Conservation (phyloP, 805 yeast species). For the Candida hungchunana region DNA sequence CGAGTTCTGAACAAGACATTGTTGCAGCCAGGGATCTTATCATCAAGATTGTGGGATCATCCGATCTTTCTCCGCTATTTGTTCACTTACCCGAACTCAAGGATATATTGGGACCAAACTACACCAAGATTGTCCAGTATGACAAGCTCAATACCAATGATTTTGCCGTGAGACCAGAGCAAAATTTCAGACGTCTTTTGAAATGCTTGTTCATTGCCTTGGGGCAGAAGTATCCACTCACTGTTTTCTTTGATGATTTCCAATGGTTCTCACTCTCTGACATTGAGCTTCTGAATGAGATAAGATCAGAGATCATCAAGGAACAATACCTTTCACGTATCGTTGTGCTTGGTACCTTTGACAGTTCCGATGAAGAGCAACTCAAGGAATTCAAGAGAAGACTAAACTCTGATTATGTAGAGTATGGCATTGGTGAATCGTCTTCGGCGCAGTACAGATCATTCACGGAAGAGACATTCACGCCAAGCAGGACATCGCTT, state of each 20-base stretch:
- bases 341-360: conserved; percentile 26
- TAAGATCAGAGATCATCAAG: conserved; percentile 24
- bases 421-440: conserved; percentile 10
- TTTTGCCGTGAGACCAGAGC: conserved; percentile 32
- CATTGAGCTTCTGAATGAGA: conserved; percentile 26
- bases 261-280: conserved; percentile 38
- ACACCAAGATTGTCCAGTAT: conserved; percentile 26
- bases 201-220: conserved; percentile 39
- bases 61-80: conserved; percentile 38
- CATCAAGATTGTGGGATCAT: conserved; percentile 32
- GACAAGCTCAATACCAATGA: conserved; percentile 9
- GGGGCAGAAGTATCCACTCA: conserved; percentile 36
- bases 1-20: conserved; percentile 33
- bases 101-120: conserved; percentile 39
- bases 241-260: conserved; percentile 42
- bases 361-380: conserved; percentile 8
- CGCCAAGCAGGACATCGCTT: not conserved
- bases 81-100: conserved; percentile 42
- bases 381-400: conserved; percentile 17
- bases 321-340: conserved; percentile 24
- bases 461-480: conserved; percentile 3
- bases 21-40: conserved; percentile 39
- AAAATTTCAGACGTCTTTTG: conserved; percentile 38
- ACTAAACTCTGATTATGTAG: conserved; percentile 18
- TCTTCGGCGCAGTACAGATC: not conserved